Evolutionary conservation across 768 basidiomycete species (phyloP), one percentile per base, ranked within the genome.

Genomic region (Boletus sp.): DNA sequence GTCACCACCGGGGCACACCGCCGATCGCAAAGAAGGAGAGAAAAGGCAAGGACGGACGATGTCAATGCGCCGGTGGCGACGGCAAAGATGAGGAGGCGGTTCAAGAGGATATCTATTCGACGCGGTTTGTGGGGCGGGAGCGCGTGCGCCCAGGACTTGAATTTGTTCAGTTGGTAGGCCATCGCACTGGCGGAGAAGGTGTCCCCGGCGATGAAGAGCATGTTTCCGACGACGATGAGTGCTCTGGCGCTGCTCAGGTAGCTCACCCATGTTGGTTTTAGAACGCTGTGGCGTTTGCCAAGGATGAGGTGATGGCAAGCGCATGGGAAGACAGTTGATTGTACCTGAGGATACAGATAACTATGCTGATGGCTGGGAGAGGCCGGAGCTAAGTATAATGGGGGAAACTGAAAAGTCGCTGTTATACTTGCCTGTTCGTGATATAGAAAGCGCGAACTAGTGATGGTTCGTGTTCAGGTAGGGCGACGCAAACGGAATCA

Each of bases 51-150:
- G 11, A 61, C 64, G 55, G 30, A 69, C 68, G 53, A 60, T 3
- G 62, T 68, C 21, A 69, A 17, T 0, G 59, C 60, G 39, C 68
- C 68, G 0, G 68, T 69, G 15, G 68, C 64, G 14, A 69, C 64
- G 1, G 53, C 55, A 38, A 70, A 69, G 0, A 61, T 17, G 11
- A 70, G 48, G 5, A 69, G 56, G 7, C 64, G 54, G 34, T 68
- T 60, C 55, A 69, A 50, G 6, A 69, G 48, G 1, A 34, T 2
- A 14, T 69, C 50, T 2, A 68, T 61, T 3, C 66, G 68, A 15
- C 56, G 56, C 2, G 48, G 53, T 7, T 11, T 29, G 0, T 4
- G 3, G 2, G 4, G 53, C 1, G 41, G 34, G 1, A 34, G 8
- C 2, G 13, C 38, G 10, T 55, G 45, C 5, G 37, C 23, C 56